Conservation (phyloP, 176 grass and related monocot genomes). For the Thinopyrum elongatum region DNA sequence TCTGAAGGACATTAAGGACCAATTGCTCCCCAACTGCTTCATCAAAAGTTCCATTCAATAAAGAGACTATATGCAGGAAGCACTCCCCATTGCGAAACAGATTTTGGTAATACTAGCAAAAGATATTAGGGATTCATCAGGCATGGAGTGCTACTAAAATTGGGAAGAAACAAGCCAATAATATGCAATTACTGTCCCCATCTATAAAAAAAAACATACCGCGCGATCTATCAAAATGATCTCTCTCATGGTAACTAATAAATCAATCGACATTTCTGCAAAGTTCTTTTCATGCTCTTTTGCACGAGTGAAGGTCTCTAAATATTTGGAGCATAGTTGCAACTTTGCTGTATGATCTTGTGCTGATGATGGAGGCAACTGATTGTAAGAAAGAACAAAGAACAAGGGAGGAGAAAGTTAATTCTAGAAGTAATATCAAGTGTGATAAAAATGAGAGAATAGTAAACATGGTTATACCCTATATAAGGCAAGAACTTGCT, state of each 20-base stretch:
- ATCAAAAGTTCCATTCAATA: conserved; percentile 90
- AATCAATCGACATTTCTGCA: conserved; percentile 77
- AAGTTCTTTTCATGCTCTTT: conserved; percentile 76
- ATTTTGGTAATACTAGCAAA: conserved; percentile 87
- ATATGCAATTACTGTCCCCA: background rate
- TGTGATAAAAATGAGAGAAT: conserved; percentile 16
- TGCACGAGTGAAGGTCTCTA: conserved; percentile 79
- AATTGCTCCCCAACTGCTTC: conserved; percentile 73
- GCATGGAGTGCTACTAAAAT: conserved; percentile 10
- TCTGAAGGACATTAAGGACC: conserved; percentile 90
- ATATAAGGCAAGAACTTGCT: conserved; percentile 87
- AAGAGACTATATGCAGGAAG: conserved; percentile 94
- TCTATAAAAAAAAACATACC: conserved; percentile 50
- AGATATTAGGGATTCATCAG: conserved; percentile 11
- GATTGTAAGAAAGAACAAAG: conserved; percentile 29
- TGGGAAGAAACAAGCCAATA: conserved; percentile 26
- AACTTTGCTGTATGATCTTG: conserved; percentile 82
- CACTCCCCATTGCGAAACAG: conserved; percentile 85
- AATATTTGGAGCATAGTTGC: conserved; percentile 87
- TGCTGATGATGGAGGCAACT: conserved; percentile 71
- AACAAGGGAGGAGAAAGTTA: conserved; percentile 27
- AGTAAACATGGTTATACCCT: conserved; percentile 51
- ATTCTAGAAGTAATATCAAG: conserved; percentile 30
- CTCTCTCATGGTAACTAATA: conserved; percentile 88
- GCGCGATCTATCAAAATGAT: conserved; percentile 72